These are phyloP conservation scores for Violaceomyces palustris DNA, from an alignment of 1,284 basidiomycete species.

Conservation along the genomic window DNA sequence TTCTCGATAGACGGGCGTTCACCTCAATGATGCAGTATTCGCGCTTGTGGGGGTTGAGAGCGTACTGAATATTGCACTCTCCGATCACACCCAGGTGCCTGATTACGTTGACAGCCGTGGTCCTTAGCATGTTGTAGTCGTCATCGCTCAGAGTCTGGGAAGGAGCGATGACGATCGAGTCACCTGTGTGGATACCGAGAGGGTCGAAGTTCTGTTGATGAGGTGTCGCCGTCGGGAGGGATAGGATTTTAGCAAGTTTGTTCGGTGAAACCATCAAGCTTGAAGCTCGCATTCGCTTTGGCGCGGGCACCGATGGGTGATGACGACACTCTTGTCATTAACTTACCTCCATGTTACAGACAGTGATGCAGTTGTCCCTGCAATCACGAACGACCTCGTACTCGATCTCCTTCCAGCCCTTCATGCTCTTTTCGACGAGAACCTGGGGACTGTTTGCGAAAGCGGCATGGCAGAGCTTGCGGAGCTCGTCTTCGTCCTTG, in stretches of 20 bases:
- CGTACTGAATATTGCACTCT: conserved; percentile 99
- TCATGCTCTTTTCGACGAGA: conserved; percentile 96
- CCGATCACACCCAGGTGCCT: conserved; percentile 94
- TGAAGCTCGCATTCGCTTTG: no score
- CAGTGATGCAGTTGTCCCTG: conserved; percentile 94
- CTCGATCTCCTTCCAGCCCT: conserved; percentile 93
- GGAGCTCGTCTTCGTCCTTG: conserved; percentile 77
- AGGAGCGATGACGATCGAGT: conserved; percentile 97
- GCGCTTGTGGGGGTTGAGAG: conserved; percentile 86
- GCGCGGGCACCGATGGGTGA: no score
- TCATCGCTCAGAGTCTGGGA: conserved; percentile 82
- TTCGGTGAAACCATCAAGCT: no score
- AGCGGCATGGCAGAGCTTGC: conserved; percentile 70
- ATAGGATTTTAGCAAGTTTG: no score
- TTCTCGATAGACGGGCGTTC: conserved; percentile 96
- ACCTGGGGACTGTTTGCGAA: conserved; percentile 97
- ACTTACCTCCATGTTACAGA: conserved; percentile 99
- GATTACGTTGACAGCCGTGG: conserved; percentile 95
- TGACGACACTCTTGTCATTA: no score
- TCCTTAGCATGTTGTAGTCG: conserved; percentile 98
- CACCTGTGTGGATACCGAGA: conserved; percentile 95
- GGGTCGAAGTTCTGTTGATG: conserved; percentile 99
- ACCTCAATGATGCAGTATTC: conserved; percentile 99
- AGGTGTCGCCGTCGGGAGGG: conserved; percentile 3
- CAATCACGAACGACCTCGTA: conserved; percentile 99